A percentile compares a stretch with the other conserved stretches of the same genome.
Evolutionary conservation across 2,329 filamentous ascomycete genomes (phyloP).

Genomic region (Thelonectria discophora): DNA sequence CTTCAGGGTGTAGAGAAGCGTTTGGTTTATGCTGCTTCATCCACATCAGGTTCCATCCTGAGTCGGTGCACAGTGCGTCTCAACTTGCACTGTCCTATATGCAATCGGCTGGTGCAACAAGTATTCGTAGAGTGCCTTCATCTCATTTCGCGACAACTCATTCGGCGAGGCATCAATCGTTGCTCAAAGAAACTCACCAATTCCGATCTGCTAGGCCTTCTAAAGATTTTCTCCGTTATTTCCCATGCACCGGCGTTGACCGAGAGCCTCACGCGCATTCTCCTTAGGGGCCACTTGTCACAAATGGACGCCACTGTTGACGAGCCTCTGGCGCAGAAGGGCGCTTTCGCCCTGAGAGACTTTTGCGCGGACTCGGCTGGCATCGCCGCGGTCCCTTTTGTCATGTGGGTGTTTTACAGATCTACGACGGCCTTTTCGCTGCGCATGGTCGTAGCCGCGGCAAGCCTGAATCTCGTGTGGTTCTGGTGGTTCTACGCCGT

Average conservation of each 20-base stretch:
- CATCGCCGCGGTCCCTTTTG: no score
- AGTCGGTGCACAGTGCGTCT: slow-evolving; percentile 35
- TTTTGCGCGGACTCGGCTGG: background rate
- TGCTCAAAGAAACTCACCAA: background rate
- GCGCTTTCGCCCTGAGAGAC: slow-evolving; percentile 15
- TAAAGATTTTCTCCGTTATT: background rate
- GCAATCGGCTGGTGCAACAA: slow-evolving; percentile 19
- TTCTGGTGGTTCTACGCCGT: slow-evolving; percentile 39
- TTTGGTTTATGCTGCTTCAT: background rate
- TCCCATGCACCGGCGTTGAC: background rate
- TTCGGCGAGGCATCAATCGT: background rate
- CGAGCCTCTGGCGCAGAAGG: background rate
- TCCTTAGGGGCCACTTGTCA: slow-evolving; percentile 39
- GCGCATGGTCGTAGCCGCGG: slow-evolving; percentile 23
- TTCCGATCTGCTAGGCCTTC: background rate
- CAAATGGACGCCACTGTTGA: slow-evolving; percentile 30
- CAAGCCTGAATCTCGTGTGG: slow-evolving; percentile 30
- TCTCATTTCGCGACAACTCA: slow-evolving; percentile 22
- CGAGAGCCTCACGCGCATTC: background rate
- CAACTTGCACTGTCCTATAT: slow-evolving; percentile 19
- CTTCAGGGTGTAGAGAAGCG: no score
- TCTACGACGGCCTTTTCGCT: no score
- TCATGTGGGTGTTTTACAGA: no score
- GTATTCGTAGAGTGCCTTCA: background rate
- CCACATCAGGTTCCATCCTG: no score